Evolutionary conservation across 2,329 filamentous ascomycete genomes (phyloP), one percentile per base, ranked within the genome.

Genomic region (Xylaria sp.): DNA sequence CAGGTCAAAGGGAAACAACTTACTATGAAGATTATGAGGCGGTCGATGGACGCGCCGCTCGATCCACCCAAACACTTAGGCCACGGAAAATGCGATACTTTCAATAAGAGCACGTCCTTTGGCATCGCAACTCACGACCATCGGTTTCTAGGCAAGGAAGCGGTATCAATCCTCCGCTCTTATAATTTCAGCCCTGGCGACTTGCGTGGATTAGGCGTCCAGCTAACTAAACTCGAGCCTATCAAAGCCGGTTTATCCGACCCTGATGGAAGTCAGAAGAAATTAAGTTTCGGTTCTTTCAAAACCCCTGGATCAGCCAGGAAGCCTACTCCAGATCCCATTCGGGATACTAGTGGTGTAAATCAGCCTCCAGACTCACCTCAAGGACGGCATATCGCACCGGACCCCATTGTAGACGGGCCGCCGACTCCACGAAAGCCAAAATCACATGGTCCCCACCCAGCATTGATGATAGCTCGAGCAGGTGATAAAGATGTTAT

Each of bases 61-160:
- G 93, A 98, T 73, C 92, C 95, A 1, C 87, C 90, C 0, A 99
- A 99, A 72, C 93, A 97, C 76, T 82, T 99, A 1, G 95, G 95
- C 0, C 95, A 98, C 76, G 95, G 95, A 1, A 94, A 93, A 76
- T 99, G 95, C 72, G 95, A 99, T 72, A 91, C 88, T 0, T 96
- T 93, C 80, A 98, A 92, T 79, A 98, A 96, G 75, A 96, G 92
- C 69, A 76, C 90, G 8, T 75, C 87, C 1, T 89, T 99, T 62
- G 93, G 94, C 1, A 87, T 97, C 15, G 88, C 93, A 3, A 98
- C 94, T 0, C 90, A 96, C 72, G 84, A 87, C 53, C 83, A 85
- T 27, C 86, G 90, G 27, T 75, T 85, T 1, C 83, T 98, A 38
- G 87, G 87, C 0, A 93, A 90, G 72, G 93, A 98, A 75, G 91